A percentile compares a stretch with the other conserved stretches of the same genome.
These are phyloP conservation scores for Teratosphaeria zuluensis DNA, from an alignment of 2,329 filamentous ascomycete genomes.

Conservation along the genomic window DNA sequence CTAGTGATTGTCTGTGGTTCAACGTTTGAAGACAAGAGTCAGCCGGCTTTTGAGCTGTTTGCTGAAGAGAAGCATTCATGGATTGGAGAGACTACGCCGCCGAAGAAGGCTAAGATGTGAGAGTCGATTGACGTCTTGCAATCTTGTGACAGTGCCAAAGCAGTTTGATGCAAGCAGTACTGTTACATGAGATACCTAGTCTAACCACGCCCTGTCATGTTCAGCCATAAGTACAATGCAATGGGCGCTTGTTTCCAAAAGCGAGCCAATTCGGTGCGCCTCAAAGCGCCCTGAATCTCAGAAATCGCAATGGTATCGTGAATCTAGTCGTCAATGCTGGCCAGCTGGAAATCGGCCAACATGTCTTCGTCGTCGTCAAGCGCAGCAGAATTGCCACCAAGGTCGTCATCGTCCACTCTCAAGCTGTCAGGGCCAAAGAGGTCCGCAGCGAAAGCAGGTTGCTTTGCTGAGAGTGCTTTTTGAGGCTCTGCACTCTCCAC, in stretches of 20 bases:
- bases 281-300: not conserved
- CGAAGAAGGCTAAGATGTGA: slow-evolving; percentile 3
- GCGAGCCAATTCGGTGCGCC: not conserved
- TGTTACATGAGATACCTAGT: not conserved
- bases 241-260: not conserved
- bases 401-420: not conserved
- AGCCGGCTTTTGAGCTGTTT: slow-evolving; percentile 8
- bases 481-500: not conserved
- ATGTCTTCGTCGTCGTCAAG: not conserved
- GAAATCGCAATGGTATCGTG: not conserved
- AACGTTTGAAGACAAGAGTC: slow-evolving; percentile 9
- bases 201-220: not conserved
- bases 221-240: not conserved
- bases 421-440: not conserved
- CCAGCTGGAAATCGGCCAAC: not conserved
- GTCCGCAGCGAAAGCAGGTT: not conserved
- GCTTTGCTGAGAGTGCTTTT: not conserved
- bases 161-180: no score
- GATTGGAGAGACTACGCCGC: slow-evolving; percentile 8
- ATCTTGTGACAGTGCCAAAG: not conserved
- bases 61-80: slow-evolving; percentile 8
- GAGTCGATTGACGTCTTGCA: not conserved
- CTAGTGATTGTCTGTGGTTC: slow-evolving; percentile 10
- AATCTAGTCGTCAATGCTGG: not conserved
- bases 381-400: not conserved